Conservation (phyloP, 1,284 basidiomycete species). For the Cryptococcus deneoformans region DNA sequence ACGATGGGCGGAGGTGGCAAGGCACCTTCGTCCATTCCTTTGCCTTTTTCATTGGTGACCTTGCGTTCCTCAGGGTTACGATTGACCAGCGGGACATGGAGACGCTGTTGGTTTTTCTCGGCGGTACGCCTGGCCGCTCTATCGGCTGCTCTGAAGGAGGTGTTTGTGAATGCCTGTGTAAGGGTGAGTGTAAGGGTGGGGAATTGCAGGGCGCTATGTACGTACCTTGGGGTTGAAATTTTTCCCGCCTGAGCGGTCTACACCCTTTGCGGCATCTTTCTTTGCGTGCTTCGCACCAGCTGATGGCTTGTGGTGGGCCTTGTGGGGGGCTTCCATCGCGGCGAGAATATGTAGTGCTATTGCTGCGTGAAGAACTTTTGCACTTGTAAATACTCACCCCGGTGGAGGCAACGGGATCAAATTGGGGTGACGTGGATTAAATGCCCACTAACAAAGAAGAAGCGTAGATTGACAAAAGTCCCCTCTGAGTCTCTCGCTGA, state of each 20-base stretch:
- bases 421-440: background rate
- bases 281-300: conserved; percentile 73
- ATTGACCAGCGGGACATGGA: conserved; percentile 95
- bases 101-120: conserved; percentile 88
- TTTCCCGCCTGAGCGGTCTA: conserved; percentile 55
- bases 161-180: conserved; percentile 76
- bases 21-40: conserved; percentile 45
- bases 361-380: conserved; percentile 2
- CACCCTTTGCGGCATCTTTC: conserved; percentile 64
- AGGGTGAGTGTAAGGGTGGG: background rate
- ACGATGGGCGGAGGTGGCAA: conserved; percentile 84
- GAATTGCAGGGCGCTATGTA: background rate
- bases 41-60: conserved; percentile 44
- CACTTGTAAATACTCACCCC: background rate
- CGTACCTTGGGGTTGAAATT: conserved; percentile 90
- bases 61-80: conserved; percentile 79
- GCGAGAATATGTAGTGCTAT: conserved; percentile 1
- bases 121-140: conserved; percentile 84
- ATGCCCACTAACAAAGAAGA: no score
- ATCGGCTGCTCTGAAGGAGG: conserved; percentile 83
- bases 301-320: conserved; percentile 69
- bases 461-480: no score
- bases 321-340: conserved; percentile 56
- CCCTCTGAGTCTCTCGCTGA: no score
- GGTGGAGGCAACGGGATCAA: conserved; percentile 1